A percentile compares a stretch with the other conserved stretches of the same genome.
Conservation (phyloP, 805 yeast genomes). For the Kluyveromyces wickerhamii region DNA sequence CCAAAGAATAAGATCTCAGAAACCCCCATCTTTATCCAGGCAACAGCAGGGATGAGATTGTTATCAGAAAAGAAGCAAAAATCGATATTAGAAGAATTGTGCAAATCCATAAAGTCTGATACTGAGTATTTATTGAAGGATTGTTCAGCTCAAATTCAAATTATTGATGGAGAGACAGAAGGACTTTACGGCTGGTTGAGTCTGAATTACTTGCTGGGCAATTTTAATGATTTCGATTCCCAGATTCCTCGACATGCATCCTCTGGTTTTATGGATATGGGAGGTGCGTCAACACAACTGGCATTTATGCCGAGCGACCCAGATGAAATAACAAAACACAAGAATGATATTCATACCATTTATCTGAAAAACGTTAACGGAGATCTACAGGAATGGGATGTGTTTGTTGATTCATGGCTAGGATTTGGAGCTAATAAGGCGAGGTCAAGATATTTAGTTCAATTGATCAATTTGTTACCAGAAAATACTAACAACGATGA, state of each 20-base stretch:
- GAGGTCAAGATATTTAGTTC: conserved; percentile 57
- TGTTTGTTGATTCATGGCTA: conserved; percentile 93
- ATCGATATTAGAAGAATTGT: conserved; percentile 50
- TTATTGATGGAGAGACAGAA: conserved; percentile 91
- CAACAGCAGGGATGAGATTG: conserved; percentile 96
- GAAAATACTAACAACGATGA: conserved; percentile 40
- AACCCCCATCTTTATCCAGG: conserved; percentile 85
- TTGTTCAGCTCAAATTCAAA: conserved; percentile 68
- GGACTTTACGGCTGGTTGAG: conserved; percentile 96
- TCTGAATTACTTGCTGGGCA: conserved; percentile 72
- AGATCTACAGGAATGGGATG: conserved; percentile 62
- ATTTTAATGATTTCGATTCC: conserved; percentile 42
- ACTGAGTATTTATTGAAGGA: conserved; percentile 45
- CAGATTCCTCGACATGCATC: conserved; percentile 39
- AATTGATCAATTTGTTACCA: conserved; percentile 43
- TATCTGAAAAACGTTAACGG: conserved; percentile 66
- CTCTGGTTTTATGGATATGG: conserved; percentile 97
- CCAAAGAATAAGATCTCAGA: conserved; percentile 51
- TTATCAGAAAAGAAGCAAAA: conserved; percentile 47
- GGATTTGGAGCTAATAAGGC: conserved; percentile 98
- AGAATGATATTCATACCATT: conserved; percentile 65
- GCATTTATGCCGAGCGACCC: conserved; percentile 76
- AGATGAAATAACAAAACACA: conserved; percentile 54
- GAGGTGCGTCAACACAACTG: conserved; percentile 95
- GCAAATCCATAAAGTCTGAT: conserved; percentile 45